Evolutionary conservation across 805 yeast species (phyloP).

Genomic region (Nakazawaea ernobii): DNA sequence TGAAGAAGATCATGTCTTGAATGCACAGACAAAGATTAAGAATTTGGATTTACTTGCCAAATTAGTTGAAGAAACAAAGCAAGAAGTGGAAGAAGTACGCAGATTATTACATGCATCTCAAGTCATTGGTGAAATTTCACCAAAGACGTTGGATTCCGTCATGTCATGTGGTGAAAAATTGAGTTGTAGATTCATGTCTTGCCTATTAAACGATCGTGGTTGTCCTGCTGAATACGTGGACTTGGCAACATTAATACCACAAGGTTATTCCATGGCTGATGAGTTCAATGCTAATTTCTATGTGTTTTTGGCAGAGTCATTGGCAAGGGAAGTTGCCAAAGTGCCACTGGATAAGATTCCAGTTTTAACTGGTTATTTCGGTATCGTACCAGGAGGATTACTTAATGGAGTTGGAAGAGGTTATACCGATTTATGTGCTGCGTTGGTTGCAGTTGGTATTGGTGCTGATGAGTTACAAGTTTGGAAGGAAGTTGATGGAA

Average conservation of each 20-base stretch:
- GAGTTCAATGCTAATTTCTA: conserved; percentile 69
- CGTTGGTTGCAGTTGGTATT: conserved; percentile 88
- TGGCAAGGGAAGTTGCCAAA: conserved; percentile 43
- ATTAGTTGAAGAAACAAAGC: conserved; percentile 53
- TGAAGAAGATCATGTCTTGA: conserved; percentile 69
- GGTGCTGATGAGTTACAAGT: conserved; percentile 92
- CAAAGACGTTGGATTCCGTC: conserved; percentile 82
- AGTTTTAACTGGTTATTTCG: conserved; percentile 93
- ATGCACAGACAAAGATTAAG: conserved; percentile 55
- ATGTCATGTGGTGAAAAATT: conserved; percentile 94
- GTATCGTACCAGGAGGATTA: conserved; percentile 92
- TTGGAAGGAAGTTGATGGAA: conserved; percentile 99
- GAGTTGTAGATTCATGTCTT: conserved; percentile 84
- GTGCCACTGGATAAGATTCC: conserved; percentile 52
- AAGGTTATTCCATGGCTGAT: conserved; percentile 46
- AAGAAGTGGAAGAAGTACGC: conserved; percentile 62
- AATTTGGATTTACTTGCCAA: conserved; percentile 38
- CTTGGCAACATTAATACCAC: conserved; percentile 65
- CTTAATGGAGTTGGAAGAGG: conserved; percentile 94
- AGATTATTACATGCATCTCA: conserved; percentile 81
- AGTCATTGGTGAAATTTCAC: conserved; percentile 84
- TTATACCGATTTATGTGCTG: conserved; percentile 96
- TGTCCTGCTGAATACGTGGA: conserved; percentile 74
- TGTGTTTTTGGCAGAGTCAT: conserved; percentile 42
- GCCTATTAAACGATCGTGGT: conserved; percentile 80